Base-by-base conservation (phyloP, 2,329 filamentous ascomycete species). In the Ilyonectria robusta region DNA sequence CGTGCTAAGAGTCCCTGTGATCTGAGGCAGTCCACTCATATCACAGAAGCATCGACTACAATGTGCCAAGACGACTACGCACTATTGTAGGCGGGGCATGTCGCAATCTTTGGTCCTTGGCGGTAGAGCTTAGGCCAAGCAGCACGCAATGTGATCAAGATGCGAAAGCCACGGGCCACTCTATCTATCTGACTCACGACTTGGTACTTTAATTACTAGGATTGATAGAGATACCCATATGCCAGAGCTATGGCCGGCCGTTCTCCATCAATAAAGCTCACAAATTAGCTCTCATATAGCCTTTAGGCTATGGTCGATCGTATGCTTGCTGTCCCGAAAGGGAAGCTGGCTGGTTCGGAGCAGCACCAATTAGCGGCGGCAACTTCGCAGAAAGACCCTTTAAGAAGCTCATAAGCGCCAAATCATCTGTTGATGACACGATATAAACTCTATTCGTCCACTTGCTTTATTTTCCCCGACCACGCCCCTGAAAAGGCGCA, bases 391-490 rank as follows among this genome's bases (percentile, higher is more conserved):
- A 19, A 35, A 35, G 5, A 23, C 9, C 7, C 29, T 35, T 21
- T 23, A 31, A 50, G 47, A 50, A 29, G 47, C 47, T 8, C 9
- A 19, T 15, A 31, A 26, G 21, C 10, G 23, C n/a, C 17, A 8
- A 21, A 51, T 51, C 46, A 51, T 23, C 23, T 35, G 57, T 40
- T 51, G 8, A 51, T 59, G 46, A 35, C 17, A 21, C 46, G 46
- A 51, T 10, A 35, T n/a, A 37, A 19, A 10, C 13, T 33, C 21
- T 15, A 37, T 8, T n/a, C 15, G 26, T 29, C 19, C 26, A 31
- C 60, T 42, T 44, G 35, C 7, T 40, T 31, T 8, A 21, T 17
- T 13, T 21, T 26, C 15, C 17, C 17, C 23, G 33, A 40, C 23
- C 44, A 17, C 35, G 15, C 23, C 31, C 35, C 17, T 48, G 21